Conservation (phyloP, 208 protist genomes). For the Phytomonas francai region DNA sequence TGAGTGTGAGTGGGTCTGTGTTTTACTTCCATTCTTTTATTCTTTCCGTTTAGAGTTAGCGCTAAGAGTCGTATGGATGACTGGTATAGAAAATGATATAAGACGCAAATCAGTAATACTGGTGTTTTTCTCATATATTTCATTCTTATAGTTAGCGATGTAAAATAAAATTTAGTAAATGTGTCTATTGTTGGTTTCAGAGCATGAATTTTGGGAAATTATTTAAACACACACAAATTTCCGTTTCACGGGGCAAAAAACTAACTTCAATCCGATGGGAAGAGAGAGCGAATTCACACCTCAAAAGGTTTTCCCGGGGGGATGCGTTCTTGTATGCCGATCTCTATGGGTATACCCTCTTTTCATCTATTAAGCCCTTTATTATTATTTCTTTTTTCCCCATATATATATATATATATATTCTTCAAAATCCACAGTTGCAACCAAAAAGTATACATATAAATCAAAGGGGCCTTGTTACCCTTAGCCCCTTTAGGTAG, state of each 20-base stretch:
- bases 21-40: neutral
- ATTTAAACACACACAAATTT: conserved; percentile 2
- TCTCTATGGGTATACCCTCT: neutral
- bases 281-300: neutral
- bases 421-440: neutral
- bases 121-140: conserved; percentile 11
- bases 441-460: neutral
- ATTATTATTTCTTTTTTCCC: neutral
- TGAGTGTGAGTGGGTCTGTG: neutral
- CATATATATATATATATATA: too few relatives aligned
- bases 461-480: neutral
- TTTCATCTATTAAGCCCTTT: neutral
- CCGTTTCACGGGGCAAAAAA: neutral
- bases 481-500: neutral
- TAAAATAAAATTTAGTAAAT: conserved; percentile 7
- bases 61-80: neutral
- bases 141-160: neutral
- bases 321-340: neutral
- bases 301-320: neutral
- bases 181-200: conserved; percentile 3
- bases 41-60: neutral
- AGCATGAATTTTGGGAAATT: neutral
- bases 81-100: neutral
- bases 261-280: neutral
- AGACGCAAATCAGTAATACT: neutral